Conservation (phyloP, 495 filamentous ascomycete genomes). For the Polyplosphaeria fusca region DNA sequence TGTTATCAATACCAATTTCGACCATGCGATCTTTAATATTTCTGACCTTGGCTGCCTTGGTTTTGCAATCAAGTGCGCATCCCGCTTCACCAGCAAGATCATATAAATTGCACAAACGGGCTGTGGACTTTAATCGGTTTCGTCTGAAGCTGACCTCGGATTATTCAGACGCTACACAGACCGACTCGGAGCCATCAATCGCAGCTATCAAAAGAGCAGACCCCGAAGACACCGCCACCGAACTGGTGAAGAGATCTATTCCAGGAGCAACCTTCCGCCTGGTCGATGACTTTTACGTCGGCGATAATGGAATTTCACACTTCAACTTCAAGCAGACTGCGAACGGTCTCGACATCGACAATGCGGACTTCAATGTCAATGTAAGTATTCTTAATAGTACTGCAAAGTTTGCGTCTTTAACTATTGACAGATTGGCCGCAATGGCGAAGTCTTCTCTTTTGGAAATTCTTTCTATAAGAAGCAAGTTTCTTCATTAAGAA, state of each 20-base stretch:
- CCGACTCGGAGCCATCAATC: neutral
- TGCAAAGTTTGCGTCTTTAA: neutral
- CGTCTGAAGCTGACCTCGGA: neutral
- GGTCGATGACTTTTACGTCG: slow-evolving; percentile 47
- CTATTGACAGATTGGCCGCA: slow-evolving; percentile 37
- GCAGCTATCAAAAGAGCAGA: neutral
- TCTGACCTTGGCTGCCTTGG: neutral
- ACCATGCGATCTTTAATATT: neutral
- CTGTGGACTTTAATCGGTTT: neutral
- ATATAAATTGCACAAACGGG: neutral
- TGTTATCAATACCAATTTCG: neutral
- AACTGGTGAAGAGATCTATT: slow-evolving; percentile 32
- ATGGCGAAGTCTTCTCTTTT: slow-evolving; percentile 47
- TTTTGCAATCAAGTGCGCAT: neutral
- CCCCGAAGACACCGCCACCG: slow-evolving; percentile 24
- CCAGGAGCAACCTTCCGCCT: slow-evolving; percentile 43
- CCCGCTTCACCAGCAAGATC: neutral
- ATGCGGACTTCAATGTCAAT: slow-evolving; percentile 57
- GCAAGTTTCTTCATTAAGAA: slow-evolving; percentile 40
- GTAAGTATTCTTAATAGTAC: slow-evolving; percentile 37
- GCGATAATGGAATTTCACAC: slow-evolving; percentile 50
- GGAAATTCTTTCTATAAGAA: slow-evolving; percentile 43
- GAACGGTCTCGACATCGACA: slow-evolving; percentile 53
- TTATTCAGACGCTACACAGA: neutral
- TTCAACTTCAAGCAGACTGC: slow-evolving; percentile 54